Base-by-base conservation (phyloP, 225 moss, liverwort and hornwort species). In the Rhytidiadelphus loreus region DNA sequence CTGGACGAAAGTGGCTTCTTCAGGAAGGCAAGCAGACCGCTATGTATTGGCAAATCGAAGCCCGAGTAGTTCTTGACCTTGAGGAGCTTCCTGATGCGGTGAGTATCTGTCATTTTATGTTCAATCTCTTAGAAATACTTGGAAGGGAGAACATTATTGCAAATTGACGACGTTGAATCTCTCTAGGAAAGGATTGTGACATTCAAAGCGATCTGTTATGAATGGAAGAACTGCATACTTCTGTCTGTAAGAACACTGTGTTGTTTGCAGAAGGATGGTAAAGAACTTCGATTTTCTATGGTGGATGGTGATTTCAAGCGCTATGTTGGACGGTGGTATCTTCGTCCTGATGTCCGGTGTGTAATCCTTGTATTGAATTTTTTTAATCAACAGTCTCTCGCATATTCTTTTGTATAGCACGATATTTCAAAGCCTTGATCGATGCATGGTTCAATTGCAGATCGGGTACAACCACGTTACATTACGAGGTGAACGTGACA, bases 1-100 rank as follows among this genome's bases (percentile, higher is more conserved):
- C 94, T 60, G 95, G 96, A 86, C 93, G 97, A 63, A 93, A 95
- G 86, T 95, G 96, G 94, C 91, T 98, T 60, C 93, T 97, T 92
- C 98, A 98, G 87, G 95, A 96, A 92, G 98, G 98, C 86, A 92
- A 94, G 86, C 98, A 97, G 86, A 93, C 93, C 46, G 95, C 97
- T 48, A 92, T 98, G 97, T 98, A 98, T 89, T 98, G 98, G 98
- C 98, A 98, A 81, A 98, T 98, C 55, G 95, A 98, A 93, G 98
- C 96, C 62, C 96, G 93, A 64, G 97, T 98, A 72, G 95, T 98
- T 56, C 97, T 98, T 64, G 98, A 98, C 88, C 92, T 98, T 86
- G 95, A 96, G 89, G 98, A 98, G 92, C 89, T 96, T 90, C 93
- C 93, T 85, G 86, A 92, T 86, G 92, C 88, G 89, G 98, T 97